A percentile compares a stretch with the other conserved stretches of the same genome.
Conservation (phyloP, 1,284 basidiomycete species). For the Pseudozyma tsukubaensis region DNA sequence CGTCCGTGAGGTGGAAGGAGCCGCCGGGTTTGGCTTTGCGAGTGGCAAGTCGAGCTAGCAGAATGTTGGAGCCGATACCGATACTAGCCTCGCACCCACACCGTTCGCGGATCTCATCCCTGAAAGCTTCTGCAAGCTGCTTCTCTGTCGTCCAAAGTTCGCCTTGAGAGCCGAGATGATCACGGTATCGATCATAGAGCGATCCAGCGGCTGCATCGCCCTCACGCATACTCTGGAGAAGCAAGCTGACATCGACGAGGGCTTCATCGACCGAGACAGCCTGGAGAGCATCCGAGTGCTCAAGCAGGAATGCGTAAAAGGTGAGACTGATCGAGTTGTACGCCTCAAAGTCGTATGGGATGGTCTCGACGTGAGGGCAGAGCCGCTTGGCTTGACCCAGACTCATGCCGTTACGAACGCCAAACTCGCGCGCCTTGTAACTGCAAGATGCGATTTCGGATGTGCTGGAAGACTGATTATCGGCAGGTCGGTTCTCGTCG, state of each 20-base stretch:
- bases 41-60: constrained; percentile 91
- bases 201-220: constrained; percentile 22
- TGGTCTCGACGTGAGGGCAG: constrained; percentile 74
- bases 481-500: constrained; percentile 31
- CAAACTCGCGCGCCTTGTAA: constrained; percentile 89
- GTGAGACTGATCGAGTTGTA: constrained; percentile 75
- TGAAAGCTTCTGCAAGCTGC: constrained; percentile 80
- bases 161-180: constrained; percentile 39
- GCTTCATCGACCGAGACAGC: constrained; percentile 97
- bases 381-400: constrained; percentile 69
- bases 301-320: constrained; percentile 92
- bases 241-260: constrained; percentile 84
- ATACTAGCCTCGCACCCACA: constrained; percentile 86
- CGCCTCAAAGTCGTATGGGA: constrained; percentile 87
- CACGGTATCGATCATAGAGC: constrained; percentile 28
- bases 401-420: constrained; percentile 95
- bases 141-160: constrained; percentile 53
- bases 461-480: constrained; percentile 56
- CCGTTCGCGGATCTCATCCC: constrained; percentile 78
- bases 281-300: constrained; percentile 88
- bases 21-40: constrained; percentile 89
- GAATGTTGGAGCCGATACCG: constrained; percentile 89
- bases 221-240: constrained; percentile 70
- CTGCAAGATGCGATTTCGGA: constrained; percentile 90
- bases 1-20: constrained; percentile 79